Evolutionary conservation across 768 basidiomycete species (phyloP).

Genomic region (Albatrellus ellisii): DNA sequence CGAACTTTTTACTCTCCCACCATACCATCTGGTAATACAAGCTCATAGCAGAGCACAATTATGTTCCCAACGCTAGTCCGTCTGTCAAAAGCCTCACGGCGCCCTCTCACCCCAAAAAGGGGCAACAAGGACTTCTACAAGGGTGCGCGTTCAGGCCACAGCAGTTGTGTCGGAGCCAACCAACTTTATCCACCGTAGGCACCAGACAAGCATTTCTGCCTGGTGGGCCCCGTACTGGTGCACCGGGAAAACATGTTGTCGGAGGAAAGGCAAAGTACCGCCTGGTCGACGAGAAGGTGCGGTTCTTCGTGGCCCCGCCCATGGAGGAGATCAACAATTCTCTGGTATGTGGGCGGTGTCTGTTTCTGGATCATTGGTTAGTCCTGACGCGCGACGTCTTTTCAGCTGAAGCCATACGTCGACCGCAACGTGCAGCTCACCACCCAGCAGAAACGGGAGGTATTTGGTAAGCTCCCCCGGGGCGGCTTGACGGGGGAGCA

Average conservation of each 20-base stretch:
- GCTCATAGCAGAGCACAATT: too few species aligned
- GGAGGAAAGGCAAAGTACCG: constrained; percentile 70
- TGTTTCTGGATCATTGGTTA: background rate
- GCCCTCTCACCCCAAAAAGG: constrained; percentile 71
- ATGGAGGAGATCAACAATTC: constrained; percentile 45
- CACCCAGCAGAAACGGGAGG: constrained; percentile 16
- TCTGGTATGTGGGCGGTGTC: constrained; percentile 29
- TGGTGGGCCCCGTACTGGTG: constrained; percentile 77
- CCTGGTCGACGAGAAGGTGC: constrained; percentile 69
- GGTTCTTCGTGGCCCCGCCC: constrained; percentile 74
- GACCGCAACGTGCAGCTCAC: constrained; percentile 28
- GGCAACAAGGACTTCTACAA: constrained; percentile 98
- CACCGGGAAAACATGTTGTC: constrained; percentile 76
- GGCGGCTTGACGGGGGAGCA: constrained; percentile 20
- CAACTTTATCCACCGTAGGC: constrained; percentile 28
- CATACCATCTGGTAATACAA: too few species aligned
- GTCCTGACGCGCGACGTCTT: background rate
- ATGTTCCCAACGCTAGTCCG: constrained; percentile 23
- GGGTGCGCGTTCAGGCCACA: constrained; percentile 33
- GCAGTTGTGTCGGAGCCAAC: background rate
- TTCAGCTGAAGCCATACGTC: constrained; percentile 64
- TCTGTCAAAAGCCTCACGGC: constrained; percentile 74
- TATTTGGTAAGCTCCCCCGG: constrained; percentile 22
- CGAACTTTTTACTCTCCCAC: too few species aligned
- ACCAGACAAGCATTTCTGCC: constrained; percentile 75